Percentiles rank a stretch among this genome's conserved stretches.
These are phyloP conservation scores for Pyrenochaeta sp. DNA, from an alignment of 2,329 filamentous ascomycete species.

Conservation along the genomic window DNA sequence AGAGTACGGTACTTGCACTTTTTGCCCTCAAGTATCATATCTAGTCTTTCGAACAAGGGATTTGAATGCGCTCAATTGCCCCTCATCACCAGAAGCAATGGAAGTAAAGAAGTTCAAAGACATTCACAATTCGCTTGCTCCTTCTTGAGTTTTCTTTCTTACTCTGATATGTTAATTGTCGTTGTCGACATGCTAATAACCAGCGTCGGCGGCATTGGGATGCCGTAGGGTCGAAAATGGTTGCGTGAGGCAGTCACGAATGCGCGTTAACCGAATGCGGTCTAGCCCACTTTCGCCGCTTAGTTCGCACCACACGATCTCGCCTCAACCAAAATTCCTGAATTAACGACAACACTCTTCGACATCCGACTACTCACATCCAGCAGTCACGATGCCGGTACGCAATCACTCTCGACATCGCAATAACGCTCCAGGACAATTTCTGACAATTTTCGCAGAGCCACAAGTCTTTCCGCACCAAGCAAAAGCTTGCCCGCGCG, in stretches of 20 bases:
- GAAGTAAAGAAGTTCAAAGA: too few relatives aligned
- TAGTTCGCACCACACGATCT: conserved; percentile 14
- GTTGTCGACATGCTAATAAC: background rate
- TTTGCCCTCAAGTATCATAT: too few relatives aligned
- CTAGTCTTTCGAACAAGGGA: too few relatives aligned
- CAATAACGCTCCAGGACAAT: background rate
- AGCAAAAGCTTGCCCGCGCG: conserved; percentile 99
- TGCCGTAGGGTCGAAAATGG: too few relatives aligned
- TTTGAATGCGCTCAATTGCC: too few relatives aligned
- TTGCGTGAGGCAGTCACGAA: background rate
- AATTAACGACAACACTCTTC: conserved; percentile 37
- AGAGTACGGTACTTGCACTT: too few relatives aligned
- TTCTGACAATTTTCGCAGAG: conserved; percentile 67
- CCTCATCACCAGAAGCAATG: too few relatives aligned
- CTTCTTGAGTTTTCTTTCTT: too few relatives aligned
- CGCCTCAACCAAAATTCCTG: conserved; percentile 13
- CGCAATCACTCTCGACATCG: conserved; percentile 18
- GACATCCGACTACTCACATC: conserved; percentile 44
- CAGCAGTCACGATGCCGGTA: conserved; percentile 53
- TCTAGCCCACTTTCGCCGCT: background rate
- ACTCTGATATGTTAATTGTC: too few relatives aligned
- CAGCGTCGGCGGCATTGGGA: background rate
- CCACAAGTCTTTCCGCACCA: conserved; percentile 99
- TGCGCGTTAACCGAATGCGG: conserved; percentile 2
- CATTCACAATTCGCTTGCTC: too few relatives aligned